Conservation (phyloP, 495 filamentous ascomycete species). For the Aspergillus conjunctus region DNA sequence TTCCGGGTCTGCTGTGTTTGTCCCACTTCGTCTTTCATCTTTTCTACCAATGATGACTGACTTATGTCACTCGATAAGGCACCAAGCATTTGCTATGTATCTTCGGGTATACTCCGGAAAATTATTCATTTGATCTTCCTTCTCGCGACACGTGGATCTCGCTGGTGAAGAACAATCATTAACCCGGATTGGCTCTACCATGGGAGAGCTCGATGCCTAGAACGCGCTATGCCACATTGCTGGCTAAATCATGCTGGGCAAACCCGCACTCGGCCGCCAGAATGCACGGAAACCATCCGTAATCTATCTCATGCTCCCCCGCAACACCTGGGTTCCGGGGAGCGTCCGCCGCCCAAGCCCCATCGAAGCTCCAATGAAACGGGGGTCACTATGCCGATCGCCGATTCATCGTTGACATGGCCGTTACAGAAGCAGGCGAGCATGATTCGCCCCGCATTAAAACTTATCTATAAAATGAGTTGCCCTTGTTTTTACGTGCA, state of each 20-base stretch:
- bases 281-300: not conserved
- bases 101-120: not conserved
- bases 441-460: conserved; percentile 12
- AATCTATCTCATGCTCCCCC: not conserved
- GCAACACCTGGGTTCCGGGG: conserved; percentile 5
- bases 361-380: conserved; percentile 6
- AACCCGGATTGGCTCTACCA: not conserved
- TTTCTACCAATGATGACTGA: not conserved
- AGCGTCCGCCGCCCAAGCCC: conserved; percentile 9
- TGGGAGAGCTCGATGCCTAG: not conserved
- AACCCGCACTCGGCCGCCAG: not conserved
- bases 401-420: not conserved
- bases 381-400: not conserved
- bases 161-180: too few species aligned
- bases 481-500: not conserved
- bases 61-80: not conserved
- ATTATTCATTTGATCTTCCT: not conserved
- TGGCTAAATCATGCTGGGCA: not conserved
- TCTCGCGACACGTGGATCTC: not conserved
- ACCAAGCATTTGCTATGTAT: not conserved
- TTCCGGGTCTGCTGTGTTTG: too few species aligned
- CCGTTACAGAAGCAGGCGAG: not conserved
- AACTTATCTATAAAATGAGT: conserved; percentile 7
- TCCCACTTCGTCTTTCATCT: not conserved
- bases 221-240: not conserved